Evolutionary conservation across 169 alveolate species (phyloP).

Genomic region (Plasmodium yoelii): DNA sequence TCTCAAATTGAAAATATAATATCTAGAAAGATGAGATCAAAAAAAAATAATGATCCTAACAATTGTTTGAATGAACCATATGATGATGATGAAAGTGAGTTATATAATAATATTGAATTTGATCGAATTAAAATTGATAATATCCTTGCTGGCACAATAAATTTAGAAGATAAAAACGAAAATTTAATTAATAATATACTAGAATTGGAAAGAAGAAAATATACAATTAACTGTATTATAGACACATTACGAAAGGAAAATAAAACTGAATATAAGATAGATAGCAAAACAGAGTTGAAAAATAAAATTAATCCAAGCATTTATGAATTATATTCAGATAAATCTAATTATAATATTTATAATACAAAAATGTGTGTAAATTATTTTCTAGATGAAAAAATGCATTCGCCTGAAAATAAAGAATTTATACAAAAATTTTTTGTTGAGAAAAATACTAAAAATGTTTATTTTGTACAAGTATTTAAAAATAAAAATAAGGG

Average conservation of each 20-base stretch:
- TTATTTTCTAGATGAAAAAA: constrained; percentile 54
- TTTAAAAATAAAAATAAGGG: constrained; percentile 31
- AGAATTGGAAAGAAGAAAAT: constrained; percentile 71
- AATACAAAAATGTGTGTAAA: constrained; percentile 68
- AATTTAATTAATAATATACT: constrained; percentile 41
- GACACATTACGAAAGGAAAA: constrained; percentile 49
- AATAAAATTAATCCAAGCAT: constrained; percentile 23
- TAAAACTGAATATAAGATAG: neutral
- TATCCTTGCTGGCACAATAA: constrained; percentile 22
- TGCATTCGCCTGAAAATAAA: constrained; percentile 55
- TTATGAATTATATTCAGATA: constrained; percentile 60
- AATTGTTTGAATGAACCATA: neutral
- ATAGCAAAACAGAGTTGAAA: constrained; percentile 4
- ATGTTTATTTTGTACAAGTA: constrained; percentile 44
- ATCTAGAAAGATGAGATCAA: constrained; percentile 38
- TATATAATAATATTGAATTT: constrained; percentile 30
- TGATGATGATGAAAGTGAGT: constrained; percentile 13
- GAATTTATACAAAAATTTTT: constrained; percentile 62
- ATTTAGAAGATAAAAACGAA: constrained; percentile 51
- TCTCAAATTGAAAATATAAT: constrained; percentile 55
- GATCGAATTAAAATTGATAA: constrained; percentile 23
- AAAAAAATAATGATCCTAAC: neutral
- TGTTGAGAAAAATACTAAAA: constrained; percentile 20
- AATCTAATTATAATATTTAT: constrained; percentile 37
- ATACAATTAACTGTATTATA: constrained; percentile 63